Evolutionary conservation across 139 green algal genomes (phyloP).

Genomic region (Parachlorella kessleri): DNA sequence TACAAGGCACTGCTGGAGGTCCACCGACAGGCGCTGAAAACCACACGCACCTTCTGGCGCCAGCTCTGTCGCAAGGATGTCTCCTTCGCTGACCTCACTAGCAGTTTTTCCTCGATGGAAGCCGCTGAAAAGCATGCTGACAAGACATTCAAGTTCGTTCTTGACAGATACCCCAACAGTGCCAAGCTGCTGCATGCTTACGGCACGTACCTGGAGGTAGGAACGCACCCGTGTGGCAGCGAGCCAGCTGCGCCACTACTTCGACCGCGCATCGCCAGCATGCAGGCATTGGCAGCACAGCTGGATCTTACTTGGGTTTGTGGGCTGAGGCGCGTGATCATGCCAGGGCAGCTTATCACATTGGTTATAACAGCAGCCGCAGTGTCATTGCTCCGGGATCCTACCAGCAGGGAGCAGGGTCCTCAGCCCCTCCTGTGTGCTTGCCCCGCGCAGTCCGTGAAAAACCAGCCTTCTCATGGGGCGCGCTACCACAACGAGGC

Average conservation of each 20-base stretch:
- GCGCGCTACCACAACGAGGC: conserved; percentile 28
- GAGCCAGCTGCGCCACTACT: no score
- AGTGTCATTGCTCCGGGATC: no score
- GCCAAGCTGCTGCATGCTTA: conserved; percentile 53
- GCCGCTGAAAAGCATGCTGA: conserved; percentile 23
- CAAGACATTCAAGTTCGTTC: conserved; percentile 40
- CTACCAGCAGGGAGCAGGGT: no score
- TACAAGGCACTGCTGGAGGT: conserved; percentile 8
- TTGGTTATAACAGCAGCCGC: no score
- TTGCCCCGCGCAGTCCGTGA: no score
- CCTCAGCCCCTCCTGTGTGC: no score
- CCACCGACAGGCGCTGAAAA: conserved; percentile 45
- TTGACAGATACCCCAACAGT: conserved; percentile 43
- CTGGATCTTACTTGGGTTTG: no score
- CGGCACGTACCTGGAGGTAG: conserved; percentile 46
- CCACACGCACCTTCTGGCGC: conserved; percentile 54
- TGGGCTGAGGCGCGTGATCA: no score
- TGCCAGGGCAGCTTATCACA: no score
- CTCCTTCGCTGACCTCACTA: conserved; percentile 38
- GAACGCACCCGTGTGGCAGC: no score
- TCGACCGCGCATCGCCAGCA: no score
- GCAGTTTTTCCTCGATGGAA: conserved; percentile 27
- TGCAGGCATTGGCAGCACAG: no score
- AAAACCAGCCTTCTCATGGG: conserved; percentile 43
- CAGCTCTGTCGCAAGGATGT: conserved; percentile 24